Evolutionary conservation across 192 early-diverging fungal species (phyloP).

Genomic region (Blastocladiella britannica): DNA sequence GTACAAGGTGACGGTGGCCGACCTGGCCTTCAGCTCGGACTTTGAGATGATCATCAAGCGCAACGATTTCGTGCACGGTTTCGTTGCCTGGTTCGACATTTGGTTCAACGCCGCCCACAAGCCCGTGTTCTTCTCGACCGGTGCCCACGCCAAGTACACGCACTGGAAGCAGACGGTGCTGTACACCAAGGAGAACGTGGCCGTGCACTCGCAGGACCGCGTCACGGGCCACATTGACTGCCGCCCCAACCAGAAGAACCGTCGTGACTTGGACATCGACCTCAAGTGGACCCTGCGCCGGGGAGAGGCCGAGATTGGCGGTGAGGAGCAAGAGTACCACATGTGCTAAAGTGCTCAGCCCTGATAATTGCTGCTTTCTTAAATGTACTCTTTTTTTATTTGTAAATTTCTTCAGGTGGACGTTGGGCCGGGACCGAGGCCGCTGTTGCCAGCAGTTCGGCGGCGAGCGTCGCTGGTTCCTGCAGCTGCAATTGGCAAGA

Average conservation of each 20-base stretch:
- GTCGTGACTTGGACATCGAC: slow-evolving; percentile 79
- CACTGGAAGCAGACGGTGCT: slow-evolving; percentile 99
- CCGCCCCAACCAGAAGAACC: slow-evolving; percentile 60
- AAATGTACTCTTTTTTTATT: background rate
- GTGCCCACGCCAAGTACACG: slow-evolving; percentile 73
- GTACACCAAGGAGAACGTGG: slow-evolving; percentile 55
- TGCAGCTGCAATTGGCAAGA: no score
- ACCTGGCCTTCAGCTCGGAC: slow-evolving; percentile 59
- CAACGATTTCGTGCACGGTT: slow-evolving; percentile 78
- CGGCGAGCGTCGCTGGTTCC: no score
- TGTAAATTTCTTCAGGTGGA: no score
- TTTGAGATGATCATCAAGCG: slow-evolving; percentile 57
- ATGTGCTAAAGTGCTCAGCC: slow-evolving; percentile 33
- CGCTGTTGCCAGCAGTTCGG: no score
- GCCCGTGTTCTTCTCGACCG: slow-evolving; percentile 56
- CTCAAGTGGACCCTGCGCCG: slow-evolving; percentile 40
- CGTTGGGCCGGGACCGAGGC: no score
- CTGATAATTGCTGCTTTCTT: background rate
- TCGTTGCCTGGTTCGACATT: slow-evolving; percentile 94
- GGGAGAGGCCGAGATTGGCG: slow-evolving; percentile 25
- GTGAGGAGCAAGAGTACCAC: slow-evolving; percentile 40
- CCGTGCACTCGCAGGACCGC: slow-evolving; percentile 47
- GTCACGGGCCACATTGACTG: slow-evolving; percentile 46
- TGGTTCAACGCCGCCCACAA: slow-evolving; percentile 82
- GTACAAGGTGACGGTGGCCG: slow-evolving; percentile 72